Evolutionary conservation across 352 stramenopile species (phyloP), one percentile per base, ranked within the genome.

Genomic region (Nothophytophthora sp.): DNA sequence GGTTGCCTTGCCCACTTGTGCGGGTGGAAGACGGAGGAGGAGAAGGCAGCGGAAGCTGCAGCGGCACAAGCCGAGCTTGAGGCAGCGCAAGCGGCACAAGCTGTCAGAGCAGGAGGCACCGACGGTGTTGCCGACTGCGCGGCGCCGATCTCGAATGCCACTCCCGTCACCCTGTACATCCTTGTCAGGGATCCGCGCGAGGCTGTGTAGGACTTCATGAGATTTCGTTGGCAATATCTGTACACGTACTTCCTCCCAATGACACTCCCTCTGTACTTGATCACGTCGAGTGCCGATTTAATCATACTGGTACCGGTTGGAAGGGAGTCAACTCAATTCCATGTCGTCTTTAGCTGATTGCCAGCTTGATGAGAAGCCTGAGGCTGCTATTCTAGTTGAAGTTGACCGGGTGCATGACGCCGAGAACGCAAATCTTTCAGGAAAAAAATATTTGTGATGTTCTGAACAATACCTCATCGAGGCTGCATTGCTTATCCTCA

Each of bases 11-110:
- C 38, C 25, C 4, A 37, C 16, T 13, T 18, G 16, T 37, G 40
- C 16, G 40, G 24, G 25, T 47, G 25, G 25, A 47, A 37, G 27
- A 47, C 27, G 4, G 27, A 47, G 8, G 40, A 47, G 6, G 40
- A 47, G n/a, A 47, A 47, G 40, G 25, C 24, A 9, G 27, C 25
- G 6, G 40, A 47, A n/a, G 40, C 40, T 37, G 24, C 7, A 20
- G 38, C 38, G 23, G 37, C 37, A 11, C 15, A 44, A n/a, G 15
- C 32, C 5, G 32, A 33, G 25, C 12, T 47, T 11, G 25, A 47
- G 25, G 25, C 24, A 47, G 25, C 25, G 36, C 40, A 38, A 51
- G 32, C 30, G n/a, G 43, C 43, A 15, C 20, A 47, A 11, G 1
- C 9, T 10, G 25, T 24, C 7, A 11, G 32, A 8, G 33, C 35